These are phyloP conservation scores for Zygosaccharomyces sapae DNA, from an alignment of 1,139 yeast genomes.

Conservation along the genomic window DNA sequence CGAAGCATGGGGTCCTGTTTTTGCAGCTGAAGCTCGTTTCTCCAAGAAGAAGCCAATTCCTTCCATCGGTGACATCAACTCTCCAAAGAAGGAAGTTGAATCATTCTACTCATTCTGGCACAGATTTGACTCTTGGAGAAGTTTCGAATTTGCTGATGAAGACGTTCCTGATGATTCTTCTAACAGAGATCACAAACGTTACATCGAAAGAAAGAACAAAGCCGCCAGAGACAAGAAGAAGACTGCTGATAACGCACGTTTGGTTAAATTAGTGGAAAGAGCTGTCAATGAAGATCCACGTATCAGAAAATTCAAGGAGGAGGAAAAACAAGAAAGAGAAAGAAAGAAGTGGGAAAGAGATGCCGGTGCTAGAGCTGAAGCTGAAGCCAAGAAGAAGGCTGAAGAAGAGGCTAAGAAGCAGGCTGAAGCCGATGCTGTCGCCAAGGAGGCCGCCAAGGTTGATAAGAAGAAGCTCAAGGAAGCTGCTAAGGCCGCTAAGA, in stretches of 20 bases:
- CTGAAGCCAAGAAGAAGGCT: conserved; percentile 80
- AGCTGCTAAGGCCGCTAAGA: conserved; percentile 94
- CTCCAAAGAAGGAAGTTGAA: conserved; percentile 82
- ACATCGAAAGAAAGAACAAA: conserved; percentile 94
- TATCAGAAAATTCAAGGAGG: conserved; percentile 87
- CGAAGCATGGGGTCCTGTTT: conserved; percentile 90
- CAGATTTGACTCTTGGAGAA: conserved; percentile 96
- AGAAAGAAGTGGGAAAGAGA: conserved; percentile 96
- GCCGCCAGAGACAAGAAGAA: conserved; percentile 96
- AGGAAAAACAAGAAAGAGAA: conserved; percentile 92
- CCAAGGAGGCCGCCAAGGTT: conserved; percentile 56
- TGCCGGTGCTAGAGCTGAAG: conserved; percentile 95
- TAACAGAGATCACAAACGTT: conserved; percentile 98
- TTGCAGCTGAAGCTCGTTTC: conserved; percentile 85
- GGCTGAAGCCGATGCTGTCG: conserved; percentile 68
- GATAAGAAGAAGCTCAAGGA: conserved; percentile 87
- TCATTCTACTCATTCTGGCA: conserved; percentile 88
- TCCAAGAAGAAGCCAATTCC: conserved; percentile 91
- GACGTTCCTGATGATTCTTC: conserved; percentile 99
- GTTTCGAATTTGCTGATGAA: conserved; percentile 96
- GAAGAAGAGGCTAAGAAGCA: conserved; percentile 80
- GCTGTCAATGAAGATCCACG: conserved; percentile 92
- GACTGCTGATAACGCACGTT: conserved; percentile 93
- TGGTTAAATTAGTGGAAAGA: conserved; percentile 81
- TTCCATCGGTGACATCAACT: conserved; percentile 59